These are phyloP conservation scores for Fremontodendron californicum DNA, from an alignment of 345 rosid genomes.

Conservation along the genomic window DNA sequence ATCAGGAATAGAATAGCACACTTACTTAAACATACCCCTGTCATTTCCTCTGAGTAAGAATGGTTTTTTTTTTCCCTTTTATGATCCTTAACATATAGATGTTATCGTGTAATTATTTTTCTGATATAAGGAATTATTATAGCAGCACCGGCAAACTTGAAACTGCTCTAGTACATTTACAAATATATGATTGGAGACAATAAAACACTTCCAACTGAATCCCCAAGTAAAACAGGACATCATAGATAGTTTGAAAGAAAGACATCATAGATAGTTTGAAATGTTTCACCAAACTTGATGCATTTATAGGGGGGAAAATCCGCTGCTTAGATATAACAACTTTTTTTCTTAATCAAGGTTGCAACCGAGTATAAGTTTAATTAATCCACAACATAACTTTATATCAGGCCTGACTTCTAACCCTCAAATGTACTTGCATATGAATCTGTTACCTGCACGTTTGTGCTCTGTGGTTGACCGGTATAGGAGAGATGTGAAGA, in stretches of 20 bases:
- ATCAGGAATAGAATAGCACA: background rate
- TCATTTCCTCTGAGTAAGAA: background rate
- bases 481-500: slow-evolving; percentile 74
- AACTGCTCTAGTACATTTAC: background rate
- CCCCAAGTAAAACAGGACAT: background rate
- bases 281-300: background rate
- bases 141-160: background rate
- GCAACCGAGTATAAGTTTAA: background rate
- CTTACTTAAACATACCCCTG: background rate
- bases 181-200: background rate
- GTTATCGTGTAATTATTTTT: background rate
- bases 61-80: background rate
- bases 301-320: background rate
- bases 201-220: background rate
- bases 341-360: background rate
- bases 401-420: background rate
- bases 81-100: background rate
- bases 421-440: background rate
- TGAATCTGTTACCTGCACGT: slow-evolving; percentile 45
- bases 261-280: background rate
- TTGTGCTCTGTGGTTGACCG: slow-evolving; percentile 73
- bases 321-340: background rate
- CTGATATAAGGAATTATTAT: no score
- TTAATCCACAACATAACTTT: background rate
- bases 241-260: background rate